Percentiles rank a stretch among this genome's conserved stretches.
Conservation (phyloP, 1,284 basidiomycete genomes). For the Hortiboletus rubellus region DNA sequence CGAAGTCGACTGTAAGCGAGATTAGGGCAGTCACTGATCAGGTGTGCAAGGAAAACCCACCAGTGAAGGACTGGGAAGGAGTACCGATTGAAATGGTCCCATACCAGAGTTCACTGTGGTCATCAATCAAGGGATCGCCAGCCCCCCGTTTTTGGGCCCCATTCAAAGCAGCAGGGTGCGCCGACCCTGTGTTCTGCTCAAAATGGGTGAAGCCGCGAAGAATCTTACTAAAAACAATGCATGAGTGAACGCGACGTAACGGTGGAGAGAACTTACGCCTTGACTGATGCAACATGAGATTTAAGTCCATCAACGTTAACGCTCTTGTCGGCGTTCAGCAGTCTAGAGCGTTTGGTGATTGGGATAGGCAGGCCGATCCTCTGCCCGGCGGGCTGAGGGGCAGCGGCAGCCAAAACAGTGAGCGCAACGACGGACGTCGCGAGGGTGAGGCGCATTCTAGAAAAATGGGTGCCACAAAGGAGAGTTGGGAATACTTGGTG, state of each 20-base stretch:
- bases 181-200: slow-evolving; percentile 16
- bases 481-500: not conserved
- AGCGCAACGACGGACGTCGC: slow-evolving; percentile 11
- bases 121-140: slow-evolving; percentile 20
- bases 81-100: slow-evolving; percentile 37
- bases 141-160: no score
- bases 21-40: not conserved
- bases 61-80: slow-evolving; percentile 22
- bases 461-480: not conserved
- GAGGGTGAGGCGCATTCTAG: slow-evolving; percentile 19
- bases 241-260: not conserved
- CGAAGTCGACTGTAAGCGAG: slow-evolving; percentile 33
- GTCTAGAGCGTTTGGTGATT: slow-evolving; percentile 15
- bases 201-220: slow-evolving; percentile 9
- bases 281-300: slow-evolving; percentile 5
- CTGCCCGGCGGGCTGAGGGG: slow-evolving; percentile 3
- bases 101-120: slow-evolving; percentile 26
- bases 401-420: slow-evolving; percentile 13
- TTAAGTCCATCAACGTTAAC: slow-evolving; percentile 14
- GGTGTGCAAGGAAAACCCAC: slow-evolving; percentile 3
- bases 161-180: slow-evolving; percentile 5
- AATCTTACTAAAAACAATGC: slow-evolving; percentile 13
- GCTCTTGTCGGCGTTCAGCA: slow-evolving; percentile 9
- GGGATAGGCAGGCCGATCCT: slow-evolving; percentile 6
- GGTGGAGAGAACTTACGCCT: slow-evolving; percentile 11